These are phyloP conservation scores for Chytriomyces sp. DNA, from an alignment of 192 early-diverging fungal species.

Conservation along the genomic window DNA sequence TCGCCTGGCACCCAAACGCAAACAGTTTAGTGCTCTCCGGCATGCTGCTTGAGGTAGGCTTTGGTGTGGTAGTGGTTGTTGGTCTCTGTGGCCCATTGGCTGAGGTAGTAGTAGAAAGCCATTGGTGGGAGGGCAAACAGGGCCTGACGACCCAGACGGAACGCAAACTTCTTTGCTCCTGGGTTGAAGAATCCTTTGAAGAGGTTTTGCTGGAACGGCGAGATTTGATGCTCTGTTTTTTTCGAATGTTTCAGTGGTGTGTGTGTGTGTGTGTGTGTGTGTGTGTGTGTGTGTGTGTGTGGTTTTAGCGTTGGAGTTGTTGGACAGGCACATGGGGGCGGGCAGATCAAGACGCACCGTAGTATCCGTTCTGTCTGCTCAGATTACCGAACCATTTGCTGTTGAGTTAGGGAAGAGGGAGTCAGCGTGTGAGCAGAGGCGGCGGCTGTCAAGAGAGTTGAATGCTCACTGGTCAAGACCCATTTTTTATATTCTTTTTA, in stretches of 20 bases:
- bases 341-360: conserved; percentile 2
- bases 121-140: conserved; percentile 54
- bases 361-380: conserved; percentile 32
- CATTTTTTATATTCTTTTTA: conserved; percentile 21
- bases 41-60: conserved; percentile 26
- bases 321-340: not conserved
- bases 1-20: not conserved
- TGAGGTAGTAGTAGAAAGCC: conserved; percentile 47
- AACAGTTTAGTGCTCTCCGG: not conserved
- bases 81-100: conserved; percentile 50
- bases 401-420: not conserved
- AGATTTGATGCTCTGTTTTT: conserved; percentile 47
- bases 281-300: not conserved
- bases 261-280: not conserved
- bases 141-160: conserved; percentile 39
- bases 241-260: not conserved
- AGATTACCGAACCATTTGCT: conserved; percentile 32
- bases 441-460: not conserved
- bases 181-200: conserved; percentile 58
- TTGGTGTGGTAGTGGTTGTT: conserved; percentile 35
- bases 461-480: conserved; percentile 13
- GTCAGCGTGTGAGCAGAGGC: not conserved
- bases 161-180: conserved; percentile 42
- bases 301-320: no score
- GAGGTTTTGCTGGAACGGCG: conserved; percentile 56